Conservation (phyloP, 306 rosid species). For the Alnus glutinosa region DNA sequence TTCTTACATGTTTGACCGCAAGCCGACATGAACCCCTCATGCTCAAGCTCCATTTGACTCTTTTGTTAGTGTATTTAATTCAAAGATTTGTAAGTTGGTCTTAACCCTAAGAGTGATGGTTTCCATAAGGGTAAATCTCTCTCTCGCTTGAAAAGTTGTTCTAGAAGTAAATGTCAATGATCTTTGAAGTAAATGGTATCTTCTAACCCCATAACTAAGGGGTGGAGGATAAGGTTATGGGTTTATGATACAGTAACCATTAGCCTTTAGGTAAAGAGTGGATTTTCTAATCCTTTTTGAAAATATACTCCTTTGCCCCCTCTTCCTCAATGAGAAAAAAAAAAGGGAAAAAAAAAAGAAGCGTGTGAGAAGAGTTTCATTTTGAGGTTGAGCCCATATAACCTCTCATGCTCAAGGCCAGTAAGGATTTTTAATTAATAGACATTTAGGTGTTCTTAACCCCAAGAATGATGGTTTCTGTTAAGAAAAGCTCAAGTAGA, state of each 20-base stretch:
- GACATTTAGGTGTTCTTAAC: background rate
- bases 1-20: background rate
- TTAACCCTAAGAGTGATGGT: background rate
- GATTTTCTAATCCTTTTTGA: background rate
- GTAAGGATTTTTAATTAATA: no score
- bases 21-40: background rate
- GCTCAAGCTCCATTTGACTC: background rate
- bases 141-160: background rate
- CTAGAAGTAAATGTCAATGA: background rate
- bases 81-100: background rate
- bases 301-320: background rate
- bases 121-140: background rate
- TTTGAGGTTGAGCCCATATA: background rate
- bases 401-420: background rate
- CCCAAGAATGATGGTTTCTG: background rate
- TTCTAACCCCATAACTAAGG: background rate
- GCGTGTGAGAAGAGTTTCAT: background rate
- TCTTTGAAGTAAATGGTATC: background rate
- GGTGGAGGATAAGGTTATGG: background rate
- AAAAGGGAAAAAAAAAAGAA: background rate
- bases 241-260: background rate
- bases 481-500: background rate
- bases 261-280: background rate
- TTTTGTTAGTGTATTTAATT: background rate
- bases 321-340: background rate